Conservation (phyloP, 2,329 filamentous ascomycete species). For the Epicoccum nigrum region DNA sequence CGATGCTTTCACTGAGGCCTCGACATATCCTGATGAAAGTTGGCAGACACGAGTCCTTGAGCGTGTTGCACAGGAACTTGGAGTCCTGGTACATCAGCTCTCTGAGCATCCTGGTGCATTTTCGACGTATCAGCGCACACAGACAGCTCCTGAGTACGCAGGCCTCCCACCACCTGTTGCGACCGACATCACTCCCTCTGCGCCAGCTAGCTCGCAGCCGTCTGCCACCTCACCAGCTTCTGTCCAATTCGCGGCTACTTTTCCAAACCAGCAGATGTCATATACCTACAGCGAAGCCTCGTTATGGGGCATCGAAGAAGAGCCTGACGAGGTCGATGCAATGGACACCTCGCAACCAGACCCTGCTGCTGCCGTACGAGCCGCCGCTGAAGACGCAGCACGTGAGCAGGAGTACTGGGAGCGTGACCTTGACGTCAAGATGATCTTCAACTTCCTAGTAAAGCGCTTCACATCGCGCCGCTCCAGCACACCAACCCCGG, state of each 20-base stretch:
- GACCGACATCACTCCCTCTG: slow-evolving; percentile 34
- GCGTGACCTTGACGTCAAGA: slow-evolving; percentile 84
- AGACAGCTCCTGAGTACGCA: slow-evolving; percentile 71
- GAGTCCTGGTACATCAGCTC: slow-evolving; percentile 79
- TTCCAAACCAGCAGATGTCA: slow-evolving; percentile 39
- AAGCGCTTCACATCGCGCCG: slow-evolving; percentile 47
- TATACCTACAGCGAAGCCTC: slow-evolving; percentile 58
- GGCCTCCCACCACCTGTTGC: slow-evolving; percentile 64
- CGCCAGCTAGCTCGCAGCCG: slow-evolving; percentile 36
- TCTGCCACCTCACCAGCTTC: slow-evolving; percentile 35
- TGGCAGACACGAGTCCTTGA: slow-evolving; percentile 85
- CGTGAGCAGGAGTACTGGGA: slow-evolving; percentile 84
- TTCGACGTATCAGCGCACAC: slow-evolving; percentile 73
- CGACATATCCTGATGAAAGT: slow-evolving; percentile 45
- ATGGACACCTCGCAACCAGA: slow-evolving; percentile 53
- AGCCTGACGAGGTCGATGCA: slow-evolving; percentile 51
- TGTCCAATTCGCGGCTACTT: slow-evolving; percentile 59
- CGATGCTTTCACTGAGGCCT: slow-evolving; percentile 34
- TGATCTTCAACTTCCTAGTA: slow-evolving; percentile 76
- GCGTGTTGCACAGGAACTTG: slow-evolving; percentile 84
- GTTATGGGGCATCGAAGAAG: slow-evolving; percentile 71
- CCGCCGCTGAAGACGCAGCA: slow-evolving; percentile 41
- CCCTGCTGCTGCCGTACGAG: slow-evolving; percentile 21
- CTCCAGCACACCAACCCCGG: slow-evolving; percentile 33
- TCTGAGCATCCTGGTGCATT: slow-evolving; percentile 90